A percentile compares a stretch with the other conserved stretches of the same genome.
phyloP scores from a whole-genome alignment of 352 stramenopile species.

The Globisporangium yorkense region DNA sequence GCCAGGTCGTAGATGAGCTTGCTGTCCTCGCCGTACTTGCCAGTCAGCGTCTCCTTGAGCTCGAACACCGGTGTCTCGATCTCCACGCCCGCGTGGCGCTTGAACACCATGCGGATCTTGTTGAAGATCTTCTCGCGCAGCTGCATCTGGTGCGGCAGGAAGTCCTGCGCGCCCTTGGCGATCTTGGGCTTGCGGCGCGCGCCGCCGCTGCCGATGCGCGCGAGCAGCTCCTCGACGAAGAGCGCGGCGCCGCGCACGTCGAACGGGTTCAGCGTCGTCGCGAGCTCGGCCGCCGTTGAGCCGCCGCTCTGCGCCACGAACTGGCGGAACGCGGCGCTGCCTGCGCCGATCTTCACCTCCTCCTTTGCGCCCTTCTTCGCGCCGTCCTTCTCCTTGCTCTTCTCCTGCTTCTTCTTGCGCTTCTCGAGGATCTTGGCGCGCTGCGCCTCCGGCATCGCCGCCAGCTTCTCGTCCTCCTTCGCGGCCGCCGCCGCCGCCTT shows the following conservation, averaged over 20 bases:
- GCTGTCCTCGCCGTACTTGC: constrained; percentile 98
- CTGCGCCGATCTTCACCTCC: constrained; percentile 58
- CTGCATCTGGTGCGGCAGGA: constrained; percentile 94
- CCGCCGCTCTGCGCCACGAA: constrained; percentile 17
- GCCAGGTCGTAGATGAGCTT: constrained; percentile 99
- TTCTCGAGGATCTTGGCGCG: constrained; percentile 75
- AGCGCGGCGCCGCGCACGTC: constrained; percentile 44
- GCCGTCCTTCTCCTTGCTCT: constrained; percentile 75
- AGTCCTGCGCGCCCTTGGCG: constrained; percentile 93
- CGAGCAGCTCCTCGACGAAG: constrained; percentile 64
- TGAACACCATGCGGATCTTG: constrained; percentile 97
- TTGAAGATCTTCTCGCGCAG: constrained; percentile 96
- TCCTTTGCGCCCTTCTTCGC: constrained; percentile 65
- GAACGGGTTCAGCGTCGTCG: constrained; percentile 39
- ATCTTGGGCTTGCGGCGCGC: constrained; percentile 83
- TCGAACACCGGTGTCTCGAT: constrained; percentile 99
- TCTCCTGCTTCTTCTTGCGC: constrained; percentile 78
- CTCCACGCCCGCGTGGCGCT: constrained; percentile 96
- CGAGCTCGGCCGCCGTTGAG: constrained; percentile 9
- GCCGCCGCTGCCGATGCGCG: constrained; percentile 59
- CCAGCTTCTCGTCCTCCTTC: constrained; percentile 83
- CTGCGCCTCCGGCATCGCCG: constrained; percentile 69
- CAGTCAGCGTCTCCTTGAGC: constrained; percentile 97
- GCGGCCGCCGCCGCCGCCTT: constrained; percentile 65
- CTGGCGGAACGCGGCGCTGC: constrained; percentile 57